Evolutionary conservation across 345 rosid genomes (phyloP), one percentile per base, ranked within the genome.

Genomic region (Arabidopsis arenosa): DNA sequence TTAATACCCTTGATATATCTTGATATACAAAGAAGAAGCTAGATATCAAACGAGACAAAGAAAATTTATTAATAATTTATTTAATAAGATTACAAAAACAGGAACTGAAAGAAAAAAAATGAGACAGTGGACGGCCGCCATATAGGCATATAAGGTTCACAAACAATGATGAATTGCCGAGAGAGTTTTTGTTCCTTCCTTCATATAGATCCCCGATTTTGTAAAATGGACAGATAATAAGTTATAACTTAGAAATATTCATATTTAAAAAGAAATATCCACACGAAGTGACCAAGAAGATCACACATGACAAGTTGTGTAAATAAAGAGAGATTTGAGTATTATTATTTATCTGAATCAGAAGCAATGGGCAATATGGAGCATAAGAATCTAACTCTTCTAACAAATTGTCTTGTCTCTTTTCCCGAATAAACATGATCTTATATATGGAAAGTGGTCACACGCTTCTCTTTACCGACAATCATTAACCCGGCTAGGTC

Each of bases 251-350:
- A 41, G 4, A 32, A 44, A 57, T 57, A 70, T 57, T 18, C 0
- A 60, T 75, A 18, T 39, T 41, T 41, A 14, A 13, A 51, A 9
- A 15, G 21, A 75, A 70, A 48, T 57, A 71, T 77, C 67, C 72
- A 47, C 32, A 54, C 45, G 69, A 39, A 35, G 51, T 54, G 33
- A 61, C 53, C 66, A 70, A 76, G 64, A 76, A 63, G 44, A 76
- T 70, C 75, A 70, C 75, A 55, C 71, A 70, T 77, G 76, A 55
- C 76, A 77, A 77, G 66, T 70, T 77, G 80, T 33, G 80, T 33
- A 76, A 45, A 45, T 54, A 39, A 52, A 51, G 43, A 54, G 64
- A 35, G 63, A 28, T 9, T 54, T 63, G 51, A 35, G 58, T 54
- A 53, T 52, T 40, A 49, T 9, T 40, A 43, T 75, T 64, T 55